phyloP scores from a whole-genome alignment of 306 rosid genomes.

The Trichosanthes truncata region DNA sequence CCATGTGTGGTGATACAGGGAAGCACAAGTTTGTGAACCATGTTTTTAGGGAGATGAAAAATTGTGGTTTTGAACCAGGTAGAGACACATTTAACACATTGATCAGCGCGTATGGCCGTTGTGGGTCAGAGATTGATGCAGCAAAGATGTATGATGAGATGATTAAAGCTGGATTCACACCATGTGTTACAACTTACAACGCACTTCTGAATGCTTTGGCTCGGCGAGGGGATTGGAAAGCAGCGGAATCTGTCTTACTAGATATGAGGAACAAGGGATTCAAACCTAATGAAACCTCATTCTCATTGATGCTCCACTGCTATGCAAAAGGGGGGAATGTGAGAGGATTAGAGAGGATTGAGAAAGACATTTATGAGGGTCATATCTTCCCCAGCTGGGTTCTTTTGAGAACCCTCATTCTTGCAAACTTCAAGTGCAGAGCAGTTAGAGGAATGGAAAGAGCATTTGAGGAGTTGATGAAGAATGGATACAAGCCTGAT shows the following conservation, averaged over 20 bases:
- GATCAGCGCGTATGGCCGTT: slow-evolving; percentile 85
- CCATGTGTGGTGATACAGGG: slow-evolving; percentile 77
- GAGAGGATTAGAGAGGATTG: slow-evolving; percentile 59
- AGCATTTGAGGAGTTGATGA: slow-evolving; percentile 57
- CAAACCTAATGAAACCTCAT: slow-evolving; percentile 76
- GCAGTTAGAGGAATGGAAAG: slow-evolving; percentile 67
- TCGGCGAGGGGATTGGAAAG: slow-evolving; percentile 68
- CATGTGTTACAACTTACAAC: slow-evolving; percentile 74
- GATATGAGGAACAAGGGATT: slow-evolving; percentile 79
- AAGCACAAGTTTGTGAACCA: slow-evolving; percentile 52
- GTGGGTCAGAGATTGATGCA: slow-evolving; percentile 74
- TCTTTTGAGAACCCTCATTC: slow-evolving; percentile 65
- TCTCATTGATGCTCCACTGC: slow-evolving; percentile 76
- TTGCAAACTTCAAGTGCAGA: slow-evolving; percentile 78
- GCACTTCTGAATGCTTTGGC: slow-evolving; percentile 88
- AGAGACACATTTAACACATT: slow-evolving; percentile 90
- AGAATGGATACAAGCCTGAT: slow-evolving; percentile 76
- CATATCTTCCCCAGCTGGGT: slow-evolving; percentile 76
- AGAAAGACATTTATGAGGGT: slow-evolving; percentile 59
- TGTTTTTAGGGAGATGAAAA: slow-evolving; percentile 80
- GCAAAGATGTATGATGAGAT: slow-evolving; percentile 70
- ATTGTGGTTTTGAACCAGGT: slow-evolving; percentile 89
- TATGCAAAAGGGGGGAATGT: slow-evolving; percentile 68
- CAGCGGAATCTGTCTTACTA: slow-evolving; percentile 62
- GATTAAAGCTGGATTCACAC: slow-evolving; percentile 70